Conservation (phyloP, 2,329 filamentous ascomycete genomes). For the Fusarium ambrosium region DNA sequence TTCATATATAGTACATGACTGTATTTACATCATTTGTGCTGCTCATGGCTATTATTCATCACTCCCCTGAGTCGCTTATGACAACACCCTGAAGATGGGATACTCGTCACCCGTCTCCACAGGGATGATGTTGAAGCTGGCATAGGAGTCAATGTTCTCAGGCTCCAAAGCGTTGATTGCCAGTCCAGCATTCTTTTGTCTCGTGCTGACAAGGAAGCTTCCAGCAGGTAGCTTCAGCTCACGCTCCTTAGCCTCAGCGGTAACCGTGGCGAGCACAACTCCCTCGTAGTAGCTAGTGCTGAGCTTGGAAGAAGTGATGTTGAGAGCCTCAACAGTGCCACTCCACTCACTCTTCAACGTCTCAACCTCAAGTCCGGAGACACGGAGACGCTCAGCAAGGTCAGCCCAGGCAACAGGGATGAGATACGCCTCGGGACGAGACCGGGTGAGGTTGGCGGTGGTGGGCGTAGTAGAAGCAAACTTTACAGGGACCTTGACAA, state of each 20-base stretch:
- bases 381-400: slow-evolving; percentile 44
- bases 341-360: slow-evolving; percentile 38
- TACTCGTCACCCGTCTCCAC: slow-evolving; percentile 49
- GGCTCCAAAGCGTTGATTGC: slow-evolving; percentile 50
- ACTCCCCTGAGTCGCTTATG: too few relatives aligned
- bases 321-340: slow-evolving; percentile 48
- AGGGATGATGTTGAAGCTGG: slow-evolving; percentile 49
- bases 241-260: slow-evolving; percentile 29
- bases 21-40: background rate
- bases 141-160: slow-evolving; percentile 52
- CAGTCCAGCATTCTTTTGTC: slow-evolving; percentile 50
- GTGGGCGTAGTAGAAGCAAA: slow-evolving; percentile 50
- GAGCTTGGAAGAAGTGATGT: slow-evolving; percentile 40
- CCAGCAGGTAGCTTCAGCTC: slow-evolving; percentile 46
- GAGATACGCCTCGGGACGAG: slow-evolving; percentile 49
- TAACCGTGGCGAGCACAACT: slow-evolving; percentile 39
- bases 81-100: slow-evolving; percentile 45
- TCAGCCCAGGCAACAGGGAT: slow-evolving; percentile 49
- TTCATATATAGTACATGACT: background rate
- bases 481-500: slow-evolving; percentile 46
- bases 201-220: slow-evolving; percentile 50
- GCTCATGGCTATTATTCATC: background rate
- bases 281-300: slow-evolving; percentile 47
- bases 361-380: slow-evolving; percentile 45
- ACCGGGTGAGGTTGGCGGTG: slow-evolving; percentile 46